phyloP scores from a whole-genome alignment of 2,329 filamentous ascomycete genomes.

The Clonostachys chloroleuca region DNA sequence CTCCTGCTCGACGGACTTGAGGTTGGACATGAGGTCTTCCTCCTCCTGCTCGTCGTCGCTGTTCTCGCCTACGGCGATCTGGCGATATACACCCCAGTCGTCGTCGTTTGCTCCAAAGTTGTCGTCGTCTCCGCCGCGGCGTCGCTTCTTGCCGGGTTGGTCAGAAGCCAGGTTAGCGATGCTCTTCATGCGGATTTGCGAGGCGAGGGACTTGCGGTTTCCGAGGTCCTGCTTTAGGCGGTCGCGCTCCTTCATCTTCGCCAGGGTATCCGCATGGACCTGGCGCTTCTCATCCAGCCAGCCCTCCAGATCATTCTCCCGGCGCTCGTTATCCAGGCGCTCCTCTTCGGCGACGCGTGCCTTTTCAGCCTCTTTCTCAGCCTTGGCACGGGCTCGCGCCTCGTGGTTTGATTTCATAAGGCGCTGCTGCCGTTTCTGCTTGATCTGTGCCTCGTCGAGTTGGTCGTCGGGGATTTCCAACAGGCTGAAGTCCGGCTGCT shows the following conservation, averaged over 20 bases:
- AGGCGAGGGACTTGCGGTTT: slow-evolving; percentile 93
- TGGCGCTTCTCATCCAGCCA: slow-evolving; percentile 83
- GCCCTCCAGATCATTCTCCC: slow-evolving; percentile 76
- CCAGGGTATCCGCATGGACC: slow-evolving; percentile 64
- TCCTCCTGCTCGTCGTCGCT: slow-evolving; percentile 92
- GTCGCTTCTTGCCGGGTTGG: slow-evolving; percentile 75
- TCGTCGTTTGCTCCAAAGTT: slow-evolving; percentile 96
- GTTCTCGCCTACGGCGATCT: slow-evolving; percentile 77
- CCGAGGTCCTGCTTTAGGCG: slow-evolving; percentile 90
- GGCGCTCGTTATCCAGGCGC: slow-evolving; percentile 75
- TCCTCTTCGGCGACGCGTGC: slow-evolving; percentile 79
- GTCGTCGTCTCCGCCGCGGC: slow-evolving; percentile 87
- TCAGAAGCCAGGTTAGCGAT: slow-evolving; percentile 95
- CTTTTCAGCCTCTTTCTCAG: slow-evolving; percentile 91
- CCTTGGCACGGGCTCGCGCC: slow-evolving; percentile 87
- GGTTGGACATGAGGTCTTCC: slow-evolving; percentile 70
- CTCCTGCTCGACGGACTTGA: slow-evolving; percentile 78
- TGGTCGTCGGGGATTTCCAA: slow-evolving; percentile 88
- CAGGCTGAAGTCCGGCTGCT: slow-evolving; percentile 76
- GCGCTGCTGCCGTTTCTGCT: slow-evolving; percentile 88
- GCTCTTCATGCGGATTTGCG: slow-evolving; percentile 96
- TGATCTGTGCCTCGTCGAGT: slow-evolving; percentile 84
- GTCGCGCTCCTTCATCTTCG: slow-evolving; percentile 90
- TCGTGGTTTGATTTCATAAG: slow-evolving; percentile 94
- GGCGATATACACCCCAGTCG: slow-evolving; percentile 96